Evolutionary conservation across 108 stramenopile species (phyloP).

Genomic region (Hondaea fermentalgiana): DNA sequence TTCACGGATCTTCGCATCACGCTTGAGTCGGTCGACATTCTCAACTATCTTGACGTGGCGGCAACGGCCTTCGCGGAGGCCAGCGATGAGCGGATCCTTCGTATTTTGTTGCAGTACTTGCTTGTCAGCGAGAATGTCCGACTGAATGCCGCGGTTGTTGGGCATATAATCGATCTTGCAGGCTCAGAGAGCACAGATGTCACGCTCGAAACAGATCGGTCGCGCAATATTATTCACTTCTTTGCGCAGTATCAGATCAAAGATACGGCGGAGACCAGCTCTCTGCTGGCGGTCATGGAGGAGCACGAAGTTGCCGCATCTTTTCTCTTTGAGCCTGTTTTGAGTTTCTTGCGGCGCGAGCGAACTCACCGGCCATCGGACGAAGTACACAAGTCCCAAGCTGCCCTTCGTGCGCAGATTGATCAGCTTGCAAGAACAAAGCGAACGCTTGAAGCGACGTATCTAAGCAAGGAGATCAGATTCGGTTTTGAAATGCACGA

Average conservation of each 20-base stretch:
- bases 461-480: neutral
- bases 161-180: too few relatives aligned
- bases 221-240: neutral
- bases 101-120: too few relatives aligned
- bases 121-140: too few relatives aligned
- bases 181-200: neutral
- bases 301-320: neutral
- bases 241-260: neutral
- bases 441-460: neutral
- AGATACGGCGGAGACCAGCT: neutral
- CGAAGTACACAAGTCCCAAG: neutral
- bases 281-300: neutral
- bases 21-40: too few relatives aligned
- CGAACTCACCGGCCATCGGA: neutral
- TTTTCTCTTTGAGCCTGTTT: neutral
- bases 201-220: neutral
- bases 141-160: too few relatives aligned
- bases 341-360: neutral
- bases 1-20: too few relatives aligned
- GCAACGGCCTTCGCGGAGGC: too few relatives aligned
- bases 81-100: too few relatives aligned
- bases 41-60: too few relatives aligned
- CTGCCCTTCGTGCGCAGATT: neutral
- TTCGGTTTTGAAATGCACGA: neutral
- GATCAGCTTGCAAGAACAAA: neutral